Percentiles rank a stretch among this genome's conserved stretches.
Conservation (phyloP, 768 basidiomycete genomes). For the Trametes maxima region DNA sequence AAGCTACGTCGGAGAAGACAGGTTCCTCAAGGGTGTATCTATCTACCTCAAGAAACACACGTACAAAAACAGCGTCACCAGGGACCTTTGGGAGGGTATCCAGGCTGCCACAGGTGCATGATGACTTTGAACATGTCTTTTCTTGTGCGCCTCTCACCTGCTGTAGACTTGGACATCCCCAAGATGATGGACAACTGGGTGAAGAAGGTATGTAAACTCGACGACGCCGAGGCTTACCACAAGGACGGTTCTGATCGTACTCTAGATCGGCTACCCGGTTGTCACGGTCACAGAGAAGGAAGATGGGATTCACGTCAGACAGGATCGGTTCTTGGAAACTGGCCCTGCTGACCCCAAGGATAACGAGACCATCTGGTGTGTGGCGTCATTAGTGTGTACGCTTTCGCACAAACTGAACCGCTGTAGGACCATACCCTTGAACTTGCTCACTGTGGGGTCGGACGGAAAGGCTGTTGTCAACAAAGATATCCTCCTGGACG, state of each 20-base stretch:
- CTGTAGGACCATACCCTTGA: slow-evolving; percentile 78
- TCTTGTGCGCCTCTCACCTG: background rate
- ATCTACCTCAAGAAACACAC: slow-evolving; percentile 89
- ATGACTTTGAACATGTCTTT: background rate
- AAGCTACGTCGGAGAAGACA: slow-evolving; percentile 85
- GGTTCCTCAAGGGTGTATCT: slow-evolving; percentile 86
- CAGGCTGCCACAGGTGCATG: slow-evolving; percentile 61
- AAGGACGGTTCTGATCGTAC: background rate
- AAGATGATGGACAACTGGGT: slow-evolving; percentile 93
- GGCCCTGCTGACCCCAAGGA: slow-evolving; percentile 79
- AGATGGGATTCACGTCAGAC: slow-evolving; percentile 75
- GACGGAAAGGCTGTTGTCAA: slow-evolving; percentile 62
- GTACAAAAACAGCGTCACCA: slow-evolving; percentile 83
- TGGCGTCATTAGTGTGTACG: background rate
- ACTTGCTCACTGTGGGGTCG: slow-evolving; percentile 62
- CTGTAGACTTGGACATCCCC: slow-evolving; percentile 65
- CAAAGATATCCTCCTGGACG: slow-evolving; percentile 61
- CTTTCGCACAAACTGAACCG: background rate
- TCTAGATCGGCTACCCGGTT: slow-evolving; percentile 82
- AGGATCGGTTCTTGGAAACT: slow-evolving; percentile 91
- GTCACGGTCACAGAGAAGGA: slow-evolving; percentile 79
- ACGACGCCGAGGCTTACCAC: background rate
- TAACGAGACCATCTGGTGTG: slow-evolving; percentile 84
- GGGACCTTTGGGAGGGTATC: slow-evolving; percentile 88
- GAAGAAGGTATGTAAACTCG: slow-evolving; percentile 52